Evolutionary conservation across 1,284 basidiomycete genomes (phyloP), one percentile per base, ranked within the genome.

Genomic region (Phlebopus sp.): DNA sequence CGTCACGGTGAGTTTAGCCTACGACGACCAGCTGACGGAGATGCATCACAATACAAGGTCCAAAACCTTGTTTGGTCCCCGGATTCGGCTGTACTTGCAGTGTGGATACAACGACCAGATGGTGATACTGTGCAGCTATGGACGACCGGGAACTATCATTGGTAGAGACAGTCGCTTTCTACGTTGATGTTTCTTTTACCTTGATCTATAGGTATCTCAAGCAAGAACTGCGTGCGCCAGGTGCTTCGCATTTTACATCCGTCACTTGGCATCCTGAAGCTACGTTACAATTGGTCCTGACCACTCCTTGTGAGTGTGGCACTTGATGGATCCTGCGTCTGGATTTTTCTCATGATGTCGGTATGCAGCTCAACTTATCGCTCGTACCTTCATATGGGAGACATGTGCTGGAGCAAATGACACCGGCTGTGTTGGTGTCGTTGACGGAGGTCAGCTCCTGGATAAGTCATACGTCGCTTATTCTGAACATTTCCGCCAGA

Each of bases 61-160:
- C 81, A 75, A 49, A 90, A 91, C 51, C 66, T 97, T 30, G 66
- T 69, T 2, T 99, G 96, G 96, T 97, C 90, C 62, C 78, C 86
- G 1, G 94, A 96, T 65, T 96, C 93, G 1, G 85, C 81, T 49
- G 76, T 97, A 1, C 71, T 99, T 11, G 87, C 86, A 0, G 74
- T 97, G 0, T 96, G 92, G 90, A 75, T 96, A 27, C 81, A 88
- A 59, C 69, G 77, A n/a, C 73, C 79, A 19, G 72, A 75, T 2
- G 79, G 76, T 2, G 87, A 93, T 68, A 70, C 85, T 86, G 91
- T 99, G 17, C 97, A 99, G 69, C 72, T 99, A 2, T 99, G 94
- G 93, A 90, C 92, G 0, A 92, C 79, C 19, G 86, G 90, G 41
- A 99, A 99, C 67, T 99, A 97, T 67, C 90, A 97, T 66, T 97